Base-by-base conservation (phyloP, 1,139 yeast genomes). In the Yamadazyma diddensiae region DNA sequence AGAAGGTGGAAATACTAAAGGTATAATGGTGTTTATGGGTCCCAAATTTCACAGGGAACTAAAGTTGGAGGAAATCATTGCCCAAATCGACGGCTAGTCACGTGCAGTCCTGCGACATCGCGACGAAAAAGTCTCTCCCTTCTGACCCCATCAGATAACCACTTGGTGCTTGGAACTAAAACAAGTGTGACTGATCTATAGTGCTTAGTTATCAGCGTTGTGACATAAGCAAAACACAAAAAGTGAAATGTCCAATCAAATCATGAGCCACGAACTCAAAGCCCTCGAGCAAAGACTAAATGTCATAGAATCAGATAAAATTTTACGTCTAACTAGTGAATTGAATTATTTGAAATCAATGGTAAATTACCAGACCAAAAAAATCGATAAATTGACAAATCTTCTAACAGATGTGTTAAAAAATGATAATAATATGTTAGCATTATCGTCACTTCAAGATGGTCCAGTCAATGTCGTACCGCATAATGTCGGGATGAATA, bases 21-120 rank as follows among this genome's bases (percentile, higher is more conserved):
- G 85, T 0, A 53, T 81, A 6, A 41, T 76, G 15, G 82, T 76
- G 20, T 66, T 79, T 31, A 79, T 82, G 77, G 88, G 87, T 1
- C 40, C n/a, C n/a, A n/a, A n/a, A n/a, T n/a, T n/a, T n/a, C n/a
- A n/a, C n/a, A n/a, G n/a, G n/a, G n/a, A n/a, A n/a, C n/a, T n/a
- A n/a, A n/a, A n/a, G n/a, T n/a, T n/a, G n/a, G n/a, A n/a, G n/a
- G n/a, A n/a, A n/a, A n/a, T n/a, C n/a, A n/a, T n/a, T n/a, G n/a
- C n/a, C 6, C 6, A 18, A 9, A 7, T 6, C 8, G 6, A 18
- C 20, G 20, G 20, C 20, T 18, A 18, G 20, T 7, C 20, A 18
- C 20, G 20, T 6, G 9, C 20, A 18, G 6, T 9, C 9, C 9
- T 9, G 9, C 20, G 20, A 18, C 25, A 11, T 13, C 20, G 24